Base-by-base conservation (phyloP, 1,139 yeast species). In the Diutina siamensis region DNA sequence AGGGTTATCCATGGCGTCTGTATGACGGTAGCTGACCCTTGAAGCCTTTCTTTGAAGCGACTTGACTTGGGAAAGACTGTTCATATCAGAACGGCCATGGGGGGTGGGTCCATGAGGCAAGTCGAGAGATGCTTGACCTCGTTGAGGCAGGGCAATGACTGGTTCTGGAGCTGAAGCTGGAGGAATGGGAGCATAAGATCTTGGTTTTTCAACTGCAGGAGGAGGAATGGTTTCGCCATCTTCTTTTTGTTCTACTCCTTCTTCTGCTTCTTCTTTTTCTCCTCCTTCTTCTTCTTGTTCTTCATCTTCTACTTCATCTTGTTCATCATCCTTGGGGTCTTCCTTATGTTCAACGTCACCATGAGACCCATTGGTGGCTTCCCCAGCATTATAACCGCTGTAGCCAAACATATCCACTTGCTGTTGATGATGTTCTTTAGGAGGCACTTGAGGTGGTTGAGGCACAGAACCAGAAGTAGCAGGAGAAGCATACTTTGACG, bases 281-380 rank as follows among this genome's bases (percentile, higher is more conserved):
- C 10, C 48, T 17, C 47, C 44, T 18, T 45, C 35, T 27, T 44
- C 40, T 38, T 48, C 46, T 34, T 48, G 48, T 32, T 47, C 48
- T 17, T 46, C 54, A 20, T 52, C 45, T 35, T 52, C 51, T 35
- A 52, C 51, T 31, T 45, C 46, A 15, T 34, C 28, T 33, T 45
- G 31, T 22, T 41, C 44, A 4, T 36, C 48, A 22, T 52, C 41
- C 10, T 48, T 48, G 15, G 47, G 40, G 31, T 74, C 74, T 67
- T 59, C 58, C 12, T 57, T 57, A 46, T 51, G 55, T 17, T 55
- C 62, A 48, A 72, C 73, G 27, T 71, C 67, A 28, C 51, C 51
- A 34, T 48, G 41, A 2, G 49, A 45, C 7, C 45, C 48, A 28
- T 49, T 10, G 28, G 28, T 7, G 28, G 28, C 10, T 10, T 15